Evolutionary conservation across 73 alveolate species (phyloP), one percentile per base, ranked within the genome.

Genomic region (Chromera velia): DNA sequence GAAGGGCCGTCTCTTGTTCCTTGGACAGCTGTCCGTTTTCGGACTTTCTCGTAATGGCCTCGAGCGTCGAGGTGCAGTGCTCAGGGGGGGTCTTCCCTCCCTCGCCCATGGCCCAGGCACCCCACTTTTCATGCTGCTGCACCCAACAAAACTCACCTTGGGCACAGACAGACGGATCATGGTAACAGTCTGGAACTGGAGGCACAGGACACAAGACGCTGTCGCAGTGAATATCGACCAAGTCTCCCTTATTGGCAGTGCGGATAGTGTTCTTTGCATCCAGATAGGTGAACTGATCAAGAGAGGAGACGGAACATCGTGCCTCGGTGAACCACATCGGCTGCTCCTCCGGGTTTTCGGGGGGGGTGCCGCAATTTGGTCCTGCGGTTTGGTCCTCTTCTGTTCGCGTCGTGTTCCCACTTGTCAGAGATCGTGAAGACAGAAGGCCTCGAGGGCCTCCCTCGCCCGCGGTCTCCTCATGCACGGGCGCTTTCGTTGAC

Each of bases 61-160:
- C n/a, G n/a, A n/a, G n/a, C 28, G 29, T 32, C 34, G 73, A 71
- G 64, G 73, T 49, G 30, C 26, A 72, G 48, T 47, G 63, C 28
- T 49, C 47, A 72, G 47, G 30, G 28, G 81, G 81, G 9, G 81
- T 74, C 73, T 74, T 48, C 28, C 81, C 81, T 18, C 32, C 27
- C 65, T 49, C 55, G 73, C 81, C 81, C 81, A 48, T 74, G 64
- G 81, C 81, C 81, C 81, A 74, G 6, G 73, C 73, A 48, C 81
- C 81, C 81, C 81, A 74, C 73, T 47, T 74, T 72, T 74, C 81
- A 33, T 74, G 81, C 33, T 71, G 47, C 34, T 49, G 47, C 73
- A 74, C 73, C 81, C 47, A 49, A 72, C 81, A 74, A 71, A 71
- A 74, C 73, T 74, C 81, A 74, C 55, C 81, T 28, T 34, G 73